Evolutionary conservation across 176 grass and related monocot species (phyloP).

Genomic region (Paspalum notatum): DNA sequence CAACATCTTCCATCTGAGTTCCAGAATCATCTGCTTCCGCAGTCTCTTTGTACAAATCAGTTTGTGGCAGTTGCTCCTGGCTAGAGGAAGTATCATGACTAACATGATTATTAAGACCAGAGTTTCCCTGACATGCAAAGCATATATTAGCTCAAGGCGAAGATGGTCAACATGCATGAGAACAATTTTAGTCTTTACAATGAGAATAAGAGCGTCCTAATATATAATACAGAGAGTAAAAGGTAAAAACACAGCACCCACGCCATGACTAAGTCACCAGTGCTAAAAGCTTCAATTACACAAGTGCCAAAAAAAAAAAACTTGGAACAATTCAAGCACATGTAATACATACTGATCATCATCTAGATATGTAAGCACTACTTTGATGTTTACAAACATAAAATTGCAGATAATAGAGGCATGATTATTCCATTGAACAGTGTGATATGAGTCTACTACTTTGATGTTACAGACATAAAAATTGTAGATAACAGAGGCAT

Average conservation of each 20-base stretch:
- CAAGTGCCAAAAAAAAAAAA: slow-evolving; percentile 13
- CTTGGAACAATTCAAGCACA: slow-evolving; percentile 1
- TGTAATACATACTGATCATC: neutral
- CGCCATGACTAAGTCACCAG: slow-evolving; percentile 9
- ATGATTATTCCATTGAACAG: slow-evolving; percentile 1
- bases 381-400: neutral
- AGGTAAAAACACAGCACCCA: neutral
- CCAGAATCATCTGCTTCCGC: slow-evolving; percentile 37
- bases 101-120: slow-evolving; percentile 46
- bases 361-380: neutral
- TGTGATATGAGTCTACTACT: neutral
- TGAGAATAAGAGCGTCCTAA: slow-evolving; percentile 27
- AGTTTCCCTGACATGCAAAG: slow-evolving; percentile 47
- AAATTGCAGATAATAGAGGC: slow-evolving; percentile 3
- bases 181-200: slow-evolving; percentile 11
- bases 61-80: slow-evolving; percentile 49
- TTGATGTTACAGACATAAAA: neutral
- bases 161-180: neutral
- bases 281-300: neutral
- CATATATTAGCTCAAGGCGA: slow-evolving; percentile 15
- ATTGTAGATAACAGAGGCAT: slow-evolving; percentile 3
- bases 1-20: slow-evolving; percentile 43
- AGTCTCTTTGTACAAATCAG: slow-evolving; percentile 46
- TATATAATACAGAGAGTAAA: neutral
- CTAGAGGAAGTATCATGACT: slow-evolving; percentile 70